Conservation (phyloP, 2,329 filamentous ascomycete species). For the Colletotrichum coccodes region DNA sequence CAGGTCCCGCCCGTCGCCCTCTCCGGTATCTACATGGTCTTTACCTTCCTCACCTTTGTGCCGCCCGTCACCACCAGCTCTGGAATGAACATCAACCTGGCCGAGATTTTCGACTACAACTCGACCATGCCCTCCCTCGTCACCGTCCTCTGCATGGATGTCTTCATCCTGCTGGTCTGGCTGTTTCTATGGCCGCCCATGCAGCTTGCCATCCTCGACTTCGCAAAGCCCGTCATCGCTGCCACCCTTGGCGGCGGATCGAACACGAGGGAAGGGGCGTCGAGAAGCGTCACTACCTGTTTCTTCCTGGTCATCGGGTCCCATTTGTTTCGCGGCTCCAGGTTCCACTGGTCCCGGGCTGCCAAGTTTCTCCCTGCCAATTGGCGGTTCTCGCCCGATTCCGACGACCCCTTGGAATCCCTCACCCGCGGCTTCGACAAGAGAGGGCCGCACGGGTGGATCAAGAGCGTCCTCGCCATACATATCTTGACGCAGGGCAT, state of each 20-base stretch:
- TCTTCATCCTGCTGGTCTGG: constrained; percentile 86
- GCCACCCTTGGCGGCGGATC: constrained; percentile 88
- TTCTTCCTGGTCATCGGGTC: constrained; percentile 72
- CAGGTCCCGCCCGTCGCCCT: constrained; percentile 90
- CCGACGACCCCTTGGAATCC: constrained; percentile 59
- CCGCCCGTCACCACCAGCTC: constrained; percentile 83
- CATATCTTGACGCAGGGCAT: constrained; percentile 81
- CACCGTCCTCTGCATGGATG: constrained; percentile 85
- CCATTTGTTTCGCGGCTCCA: constrained; percentile 62
- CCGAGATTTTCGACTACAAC: constrained; percentile 90
- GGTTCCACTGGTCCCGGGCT: constrained; percentile 57
- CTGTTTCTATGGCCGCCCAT: constrained; percentile 87
- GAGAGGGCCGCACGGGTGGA: constrained; percentile 71
- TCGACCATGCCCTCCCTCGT: constrained; percentile 87
- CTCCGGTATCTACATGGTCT: constrained; percentile 90
- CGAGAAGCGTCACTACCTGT: constrained; percentile 78
- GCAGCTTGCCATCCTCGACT: constrained; percentile 87
- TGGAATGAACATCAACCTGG: constrained; percentile 83
- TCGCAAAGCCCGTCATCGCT: constrained; percentile 93
- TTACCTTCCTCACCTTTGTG: constrained; percentile 92
- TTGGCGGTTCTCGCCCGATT: constrained; percentile 55
- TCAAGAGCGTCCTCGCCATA: constrained; percentile 75
- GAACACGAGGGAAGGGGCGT: constrained; percentile 73
- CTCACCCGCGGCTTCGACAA: constrained; percentile 61
- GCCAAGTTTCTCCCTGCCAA: constrained; percentile 57